Evolutionary conservation across 352 stramenopile genomes (phyloP), one percentile per base, ranked within the genome.

Genomic region (Globisporangium iwayamae): DNA sequence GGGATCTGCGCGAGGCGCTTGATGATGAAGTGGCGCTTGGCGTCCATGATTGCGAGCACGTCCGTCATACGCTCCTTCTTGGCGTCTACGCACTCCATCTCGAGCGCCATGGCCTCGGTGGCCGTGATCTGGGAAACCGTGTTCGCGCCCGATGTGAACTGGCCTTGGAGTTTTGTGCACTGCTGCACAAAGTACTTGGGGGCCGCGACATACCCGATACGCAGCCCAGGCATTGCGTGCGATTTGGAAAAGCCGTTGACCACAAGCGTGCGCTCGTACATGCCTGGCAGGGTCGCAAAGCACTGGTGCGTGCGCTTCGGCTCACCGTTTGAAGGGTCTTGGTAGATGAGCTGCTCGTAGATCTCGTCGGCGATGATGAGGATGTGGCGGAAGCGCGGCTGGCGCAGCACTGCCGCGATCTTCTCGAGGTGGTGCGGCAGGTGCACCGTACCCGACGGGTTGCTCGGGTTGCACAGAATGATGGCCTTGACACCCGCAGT

Each of bases 241-340:
- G 89, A 92, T 82, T 99, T 99, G 56, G 90, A 98, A 66, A 99
- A 99, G 2, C 97, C 96, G 70, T 99, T 99, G 32, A 99, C 73
- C 20, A 96, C 89, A 39, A 98, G 76, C 47, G 95, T 99, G 22
- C 94, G 80, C 50, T 91, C 69, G 68, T 91, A 96, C 89, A 99
- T 97, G 50, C 68, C 81, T 1, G 82, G 81, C 20, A 92, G 67
- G 18, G 73, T 74, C 20, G 83, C 85, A 51, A 96, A 93, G 63
- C 78, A 91, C 60, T 84, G 62, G 71, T 93, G 85, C 46, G 66
- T 65, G 32, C 79, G 79, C 43, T 73, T 85, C 60, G 66, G 76
- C 65, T 67, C 75, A 18, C 30, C 22, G 16, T 20, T 58, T 9
- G 43, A 30, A 67, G 65, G 74, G 43, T 88, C 75, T 62, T 94